Conservation (phyloP, 1,139 yeast species). For the Pichia sp. region DNA sequence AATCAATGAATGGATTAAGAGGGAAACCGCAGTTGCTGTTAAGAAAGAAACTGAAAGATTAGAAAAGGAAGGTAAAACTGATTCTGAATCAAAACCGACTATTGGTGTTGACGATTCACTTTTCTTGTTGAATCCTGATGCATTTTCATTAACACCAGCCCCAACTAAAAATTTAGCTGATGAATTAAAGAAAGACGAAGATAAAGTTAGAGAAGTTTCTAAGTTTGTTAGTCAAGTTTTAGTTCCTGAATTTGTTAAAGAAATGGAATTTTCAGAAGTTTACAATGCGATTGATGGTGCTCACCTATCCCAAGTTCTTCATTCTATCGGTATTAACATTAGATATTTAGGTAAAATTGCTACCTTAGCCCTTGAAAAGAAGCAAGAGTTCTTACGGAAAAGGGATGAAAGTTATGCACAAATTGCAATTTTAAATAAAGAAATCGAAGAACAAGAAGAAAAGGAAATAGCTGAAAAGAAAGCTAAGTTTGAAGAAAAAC, state of each 20-base stretch:
- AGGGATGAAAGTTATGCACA: conserved; percentile 22
- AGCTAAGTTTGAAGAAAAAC: conserved; percentile 21
- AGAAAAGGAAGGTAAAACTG: conserved; percentile 30
- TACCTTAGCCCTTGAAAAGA: conserved; percentile 26
- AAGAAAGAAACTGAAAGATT: conserved; percentile 45
- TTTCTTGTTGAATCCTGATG: conserved; percentile 73
- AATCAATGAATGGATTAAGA: conserved; percentile 83
- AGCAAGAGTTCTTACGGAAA: conserved; percentile 14
- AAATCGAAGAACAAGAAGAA: conserved; percentile 28
- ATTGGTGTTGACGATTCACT: conserved; percentile 52
- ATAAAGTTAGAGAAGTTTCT: conserved; percentile 62
- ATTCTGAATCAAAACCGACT: conserved; percentile 36
- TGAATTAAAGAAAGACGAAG: conserved; percentile 45
- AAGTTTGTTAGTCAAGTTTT: conserved; percentile 51
- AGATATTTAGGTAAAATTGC: conserved; percentile 77
- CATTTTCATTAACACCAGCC: conserved; percentile 43
- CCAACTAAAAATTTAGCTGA: conserved; percentile 34
- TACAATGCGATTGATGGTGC: conserved; percentile 59
- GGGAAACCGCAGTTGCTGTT: conserved; percentile 51
- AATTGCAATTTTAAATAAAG: conserved; percentile 27
- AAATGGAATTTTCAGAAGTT: conserved; percentile 41
- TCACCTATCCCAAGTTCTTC: conserved; percentile 64
- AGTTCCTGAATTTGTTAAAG: conserved; percentile 59
- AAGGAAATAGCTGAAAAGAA: conserved; percentile 30
- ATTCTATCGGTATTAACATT: conserved; percentile 77